Conservation (phyloP, 192 early-diverging fungal species). For the Globomyces pollinis-pini region DNA sequence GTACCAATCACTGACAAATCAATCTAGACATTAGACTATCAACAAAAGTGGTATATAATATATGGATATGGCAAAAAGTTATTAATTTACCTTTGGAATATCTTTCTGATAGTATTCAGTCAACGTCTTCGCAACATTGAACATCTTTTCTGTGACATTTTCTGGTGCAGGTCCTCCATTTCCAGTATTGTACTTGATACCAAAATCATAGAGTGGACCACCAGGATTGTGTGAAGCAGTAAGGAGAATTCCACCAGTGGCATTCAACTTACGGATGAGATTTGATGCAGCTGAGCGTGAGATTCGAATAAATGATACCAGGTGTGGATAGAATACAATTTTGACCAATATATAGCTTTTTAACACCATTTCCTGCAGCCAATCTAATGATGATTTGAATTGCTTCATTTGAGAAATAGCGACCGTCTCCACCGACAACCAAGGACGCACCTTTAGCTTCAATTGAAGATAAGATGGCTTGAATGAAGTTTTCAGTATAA, state of each 20-base stretch:
- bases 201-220: constrained; percentile 95
- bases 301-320: constrained; percentile 7
- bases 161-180: constrained; percentile 98
- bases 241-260: constrained; percentile 90
- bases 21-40: constrained; percentile 33
- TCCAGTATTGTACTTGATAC: constrained; percentile 95
- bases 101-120: constrained; percentile 42
- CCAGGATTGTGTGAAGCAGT: constrained; percentile 99
- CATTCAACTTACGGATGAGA: constrained; percentile 77
- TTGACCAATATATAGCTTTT: constrained; percentile 82
- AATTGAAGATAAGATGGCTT: constrained; percentile 74
- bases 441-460: constrained; percentile 71
- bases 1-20: constrained; percentile 68
- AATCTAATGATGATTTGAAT: constrained; percentile 82
- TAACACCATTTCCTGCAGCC: constrained; percentile 73
- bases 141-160: constrained; percentile 87
- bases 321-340: constrained; percentile 93
- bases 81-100: no score
- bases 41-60: constrained; percentile 1
- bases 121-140: constrained; percentile 69
- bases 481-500: constrained; percentile 97
- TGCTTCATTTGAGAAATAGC: constrained; percentile 79
- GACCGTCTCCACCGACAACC: constrained; percentile 94
- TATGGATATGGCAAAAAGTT: constrained; percentile 3
- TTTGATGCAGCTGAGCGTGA: constrained; percentile 85